Evolutionary conservation across 2,329 filamentous ascomycete genomes (phyloP), one percentile per base, ranked within the genome.

Genomic region (Fusarium sarcochroum): DNA sequence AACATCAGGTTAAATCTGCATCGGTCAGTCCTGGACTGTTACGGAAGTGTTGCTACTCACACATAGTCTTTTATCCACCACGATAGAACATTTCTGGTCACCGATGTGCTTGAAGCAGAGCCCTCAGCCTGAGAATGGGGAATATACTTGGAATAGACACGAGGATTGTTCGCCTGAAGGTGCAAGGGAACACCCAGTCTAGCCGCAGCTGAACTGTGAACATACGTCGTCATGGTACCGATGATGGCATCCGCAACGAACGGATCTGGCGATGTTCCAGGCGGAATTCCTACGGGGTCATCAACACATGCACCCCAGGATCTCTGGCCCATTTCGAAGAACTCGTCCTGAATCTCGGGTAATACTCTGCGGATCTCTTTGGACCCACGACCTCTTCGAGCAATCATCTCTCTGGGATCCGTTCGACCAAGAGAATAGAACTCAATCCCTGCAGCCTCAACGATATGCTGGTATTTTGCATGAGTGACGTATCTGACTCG

Each of bases 341-440:
- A 52, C 15, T 52, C 49, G 2, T 52, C 49, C 7, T 52, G 49
- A 18, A 52, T 52, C 14, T 52, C 21, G 2, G 49, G 38, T 3
- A 52, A 15, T 5, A 52, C 8, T 4, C 30, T 42, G 13, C 37
- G 49, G 37, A 52, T 42, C 21, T 40, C 49, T 9, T 40, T 40
- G 3, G 37, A 13, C 10, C 49, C 49, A 23, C 38, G 49, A 9
- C 49, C 41, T 42, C 49, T 32, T 3, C 49, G 38, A 18, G 27
- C 38, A 3, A 52, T 52, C 49, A 52, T 52, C 49, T 42, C 49
- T 17, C 49, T 23, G 3, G 49, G 49, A 9, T 52, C 38, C 7
- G 49, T 20, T 13, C 38, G 38, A 11, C 49, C 49, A 1, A 52
- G 17, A 18, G 49, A 52, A 18, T 52, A 52, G 38, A 52, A 52